A percentile compares a stretch with the other conserved stretches of the same genome.
Conservation (phyloP, 768 basidiomycete genomes). For the Royoungia palumana region DNA sequence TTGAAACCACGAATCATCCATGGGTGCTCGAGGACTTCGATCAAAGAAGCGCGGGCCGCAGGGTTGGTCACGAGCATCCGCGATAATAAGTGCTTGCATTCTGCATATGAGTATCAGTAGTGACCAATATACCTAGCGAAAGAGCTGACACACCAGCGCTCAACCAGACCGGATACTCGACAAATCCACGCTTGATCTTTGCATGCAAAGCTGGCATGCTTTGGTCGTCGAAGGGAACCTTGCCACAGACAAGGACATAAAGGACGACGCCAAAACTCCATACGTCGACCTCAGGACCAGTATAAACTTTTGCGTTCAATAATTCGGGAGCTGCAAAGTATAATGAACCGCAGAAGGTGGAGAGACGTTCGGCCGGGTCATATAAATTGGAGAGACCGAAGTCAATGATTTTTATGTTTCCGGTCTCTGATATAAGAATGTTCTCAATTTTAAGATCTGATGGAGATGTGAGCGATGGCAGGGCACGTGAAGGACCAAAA, state of each 20-base stretch:
- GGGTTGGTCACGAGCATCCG: conserved; percentile 98
- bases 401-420: conserved; percentile 99
- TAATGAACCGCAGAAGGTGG: conserved; percentile 95
- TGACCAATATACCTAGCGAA: neutral
- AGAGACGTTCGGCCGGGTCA: conserved; percentile 74
- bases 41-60: conserved; percentile 71
- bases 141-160: conserved; percentile 67
- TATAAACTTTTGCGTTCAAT: conserved; percentile 94
- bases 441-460: conserved; percentile 97
- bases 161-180: conserved; percentile 97
- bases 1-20: conserved; percentile 91
- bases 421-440: conserved; percentile 96
- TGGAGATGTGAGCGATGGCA: conserved; percentile 1
- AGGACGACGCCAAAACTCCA: conserved; percentile 99
- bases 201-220: conserved; percentile 99
- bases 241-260: conserved; percentile 96
- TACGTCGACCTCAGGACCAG: conserved; percentile 96
- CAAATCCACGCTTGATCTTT: conserved; percentile 96
- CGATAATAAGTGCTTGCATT: conserved; percentile 91
- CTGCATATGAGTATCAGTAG: conserved; percentile 39
- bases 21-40: conserved; percentile 83
- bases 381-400: conserved; percentile 97
- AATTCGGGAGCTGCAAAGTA: conserved; percentile 99
- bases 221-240: conserved; percentile 98
- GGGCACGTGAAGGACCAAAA: neutral